Base-by-base conservation (phyloP, 345 rosid genomes). In the Arabidopsis suecica region DNA sequence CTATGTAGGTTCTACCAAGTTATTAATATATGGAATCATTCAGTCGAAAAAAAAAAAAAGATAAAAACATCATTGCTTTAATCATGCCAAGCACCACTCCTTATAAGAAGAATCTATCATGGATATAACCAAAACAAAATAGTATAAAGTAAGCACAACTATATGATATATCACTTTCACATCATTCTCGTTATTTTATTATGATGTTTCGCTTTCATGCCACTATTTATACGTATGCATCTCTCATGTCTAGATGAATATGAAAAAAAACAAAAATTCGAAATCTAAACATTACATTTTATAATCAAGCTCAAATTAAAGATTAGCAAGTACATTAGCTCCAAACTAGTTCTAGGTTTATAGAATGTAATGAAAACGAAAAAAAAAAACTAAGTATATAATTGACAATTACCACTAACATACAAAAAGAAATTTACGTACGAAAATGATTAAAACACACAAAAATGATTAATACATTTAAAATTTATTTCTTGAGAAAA, bases 81-180 rank as follows among this genome's bases (percentile, higher is more conserved):
- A 78, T 78, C 68, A 78, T 78, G 78, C 53, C 4, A 66, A 78
- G 74, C 81, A 78, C 78, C 78, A 72, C 78, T 45, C 61, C 61
- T 56, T 40, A 4, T 34, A 20, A 47, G n/a, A 30, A 9, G 67
- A 71, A 58, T 59, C 68, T 49, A 75, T 63, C 18, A 9, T 38
- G 42, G 4, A 36, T 8, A 40, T 16, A 16, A 16, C 42, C 13
- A 9, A 28, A 23, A 6, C 44, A 67, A 6, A n/a, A 1, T 33
- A 23, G 45, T 49, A 38, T 14, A 68, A 76, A 55, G 79, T 53
- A 69, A 53, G 36, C 45, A 62, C 69, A 61, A 57, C 40, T 11
- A 47, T 78, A 67, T 66, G 78, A 60, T 78, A 59, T 61, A 61
- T 78, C 74, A 67, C 69, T 78, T 60, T 78, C 81, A 67, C 64